Conservation (phyloP, 1,284 basidiomycete species). For the Tylopilus sp. region DNA sequence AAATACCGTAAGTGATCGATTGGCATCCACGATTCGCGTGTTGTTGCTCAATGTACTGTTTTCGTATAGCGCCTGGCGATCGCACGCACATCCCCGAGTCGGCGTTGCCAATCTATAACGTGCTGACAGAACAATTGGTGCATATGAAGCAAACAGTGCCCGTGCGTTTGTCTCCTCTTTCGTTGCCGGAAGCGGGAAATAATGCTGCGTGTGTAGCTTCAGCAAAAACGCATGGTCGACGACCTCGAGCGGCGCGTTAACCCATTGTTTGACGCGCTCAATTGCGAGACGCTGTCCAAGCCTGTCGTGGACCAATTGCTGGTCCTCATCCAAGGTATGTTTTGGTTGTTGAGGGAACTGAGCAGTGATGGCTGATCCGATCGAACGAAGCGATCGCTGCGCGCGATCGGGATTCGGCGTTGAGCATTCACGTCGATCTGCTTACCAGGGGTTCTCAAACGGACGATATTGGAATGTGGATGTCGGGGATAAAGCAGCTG, state of each 20-base stretch:
- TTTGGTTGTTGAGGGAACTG: neutral
- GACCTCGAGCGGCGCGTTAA: conserved; percentile 88
- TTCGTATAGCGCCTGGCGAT: conserved; percentile 74
- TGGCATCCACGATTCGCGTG: neutral
- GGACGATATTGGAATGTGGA: conserved; percentile 84
- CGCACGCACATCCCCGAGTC: conserved; percentile 83
- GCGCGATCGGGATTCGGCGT: conserved; percentile 65
- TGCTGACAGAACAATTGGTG: conserved; percentile 60
- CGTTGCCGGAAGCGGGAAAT: neutral
- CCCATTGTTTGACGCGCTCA: conserved; percentile 85
- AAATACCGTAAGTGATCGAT: conserved; percentile 79
- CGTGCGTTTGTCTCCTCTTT: conserved; percentile 42
- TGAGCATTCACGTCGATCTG: conserved; percentile 77
- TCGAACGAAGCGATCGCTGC: conserved; percentile 63
- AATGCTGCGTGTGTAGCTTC: conserved; percentile 44
- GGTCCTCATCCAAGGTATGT: conserved; percentile 62
- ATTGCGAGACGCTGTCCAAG: conserved; percentile 83
- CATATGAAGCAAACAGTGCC: conserved; percentile 68
- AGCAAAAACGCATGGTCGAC: conserved; percentile 82
- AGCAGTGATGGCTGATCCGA: neutral
- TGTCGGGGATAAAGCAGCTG: conserved; percentile 82
- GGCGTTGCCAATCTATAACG: conserved; percentile 62
- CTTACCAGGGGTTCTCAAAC: conserved; percentile 71
- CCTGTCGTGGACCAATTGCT: conserved; percentile 66
- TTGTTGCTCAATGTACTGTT: neutral